These are phyloP conservation scores for Haplosporangium sp. DNA, from an alignment of 371 early-diverging fungal species.

Conservation along the genomic window DNA sequence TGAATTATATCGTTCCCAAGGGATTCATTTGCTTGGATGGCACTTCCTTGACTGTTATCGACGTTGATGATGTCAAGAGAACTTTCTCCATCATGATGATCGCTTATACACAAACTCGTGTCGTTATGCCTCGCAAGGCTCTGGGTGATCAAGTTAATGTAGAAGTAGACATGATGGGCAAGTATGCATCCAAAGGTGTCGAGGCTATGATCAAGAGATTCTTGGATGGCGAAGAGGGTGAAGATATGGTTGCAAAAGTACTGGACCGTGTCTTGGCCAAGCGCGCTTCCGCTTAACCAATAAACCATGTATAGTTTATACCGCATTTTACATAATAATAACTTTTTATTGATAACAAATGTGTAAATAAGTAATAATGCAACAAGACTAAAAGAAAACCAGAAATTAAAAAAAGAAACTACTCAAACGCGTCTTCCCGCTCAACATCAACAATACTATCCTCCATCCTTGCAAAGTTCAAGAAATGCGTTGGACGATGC, in stretches of 20 bases:
- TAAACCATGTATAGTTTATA: background rate
- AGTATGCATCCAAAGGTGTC: constrained; percentile 90
- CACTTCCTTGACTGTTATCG: constrained; percentile 93
- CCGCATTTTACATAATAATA: background rate
- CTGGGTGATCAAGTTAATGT: constrained; percentile 89
- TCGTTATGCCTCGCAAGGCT: constrained; percentile 83
- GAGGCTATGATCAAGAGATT: constrained; percentile 64
- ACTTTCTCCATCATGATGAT: constrained; percentile 96
- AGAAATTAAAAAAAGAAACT: constrained; percentile 27
- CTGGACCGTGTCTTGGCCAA: constrained; percentile 52
- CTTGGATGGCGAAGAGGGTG: constrained; percentile 53
- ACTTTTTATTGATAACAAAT: constrained; percentile 3
- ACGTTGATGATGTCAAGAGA: constrained; percentile 78
- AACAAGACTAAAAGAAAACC: background rate
- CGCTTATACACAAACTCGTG: constrained; percentile 89
- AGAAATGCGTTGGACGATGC: constrained; percentile 96
- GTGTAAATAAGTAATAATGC: background rate
- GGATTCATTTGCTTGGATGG: constrained; percentile 96
- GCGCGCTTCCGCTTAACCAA: constrained; percentile 33
- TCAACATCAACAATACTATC: constrained; percentile 73
- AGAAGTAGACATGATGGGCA: constrained; percentile 97
- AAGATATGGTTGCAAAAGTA: constrained; percentile 43
- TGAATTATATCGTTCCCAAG: constrained; percentile 92
- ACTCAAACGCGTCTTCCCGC: constrained; percentile 79
- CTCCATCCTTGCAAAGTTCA: constrained; percentile 93